Conservation (phyloP, 1,139 yeast genomes). For the Suhomyces terraborum region DNA sequence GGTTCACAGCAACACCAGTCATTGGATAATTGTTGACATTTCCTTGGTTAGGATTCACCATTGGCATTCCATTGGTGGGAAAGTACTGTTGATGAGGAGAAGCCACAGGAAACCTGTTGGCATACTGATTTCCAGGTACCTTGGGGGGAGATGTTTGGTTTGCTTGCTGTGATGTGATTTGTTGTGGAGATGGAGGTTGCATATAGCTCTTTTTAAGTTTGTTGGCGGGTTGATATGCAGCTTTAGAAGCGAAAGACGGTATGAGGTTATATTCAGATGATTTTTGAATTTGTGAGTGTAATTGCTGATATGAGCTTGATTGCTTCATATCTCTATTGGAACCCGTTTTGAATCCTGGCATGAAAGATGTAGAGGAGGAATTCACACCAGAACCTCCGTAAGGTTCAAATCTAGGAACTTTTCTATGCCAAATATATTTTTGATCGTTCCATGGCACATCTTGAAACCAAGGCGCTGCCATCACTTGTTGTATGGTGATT, state of each 20-base stretch:
- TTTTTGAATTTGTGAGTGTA: conserved; percentile 44
- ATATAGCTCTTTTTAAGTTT: conserved; percentile 27
- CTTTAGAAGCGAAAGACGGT: conserved; percentile 33
- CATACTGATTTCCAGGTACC: conserved; percentile 4
- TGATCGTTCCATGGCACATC: conserved; percentile 47
- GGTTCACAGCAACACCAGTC: not conserved
- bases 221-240: conserved; percentile 38
- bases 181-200: conserved; percentile 11
- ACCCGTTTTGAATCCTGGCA: conserved; percentile 43
- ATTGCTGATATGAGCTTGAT: conserved; percentile 42
- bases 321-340: conserved; percentile 42
- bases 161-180: conserved; percentile 2
- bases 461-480: conserved; percentile 41
- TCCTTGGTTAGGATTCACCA: not conserved
- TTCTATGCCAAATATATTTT: conserved; percentile 46
- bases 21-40: not conserved
- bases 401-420: conserved; percentile 50
- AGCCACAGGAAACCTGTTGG: conserved; percentile 3
- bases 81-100: conserved; percentile 10
- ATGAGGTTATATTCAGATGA: conserved; percentile 36
- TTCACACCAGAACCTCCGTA: conserved; percentile 37
- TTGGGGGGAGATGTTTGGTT: conserved; percentile 11
- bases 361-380: conserved; percentile 24
- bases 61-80: conserved; percentile 1
- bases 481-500: conserved; percentile 37